These are phyloP conservation scores for Pseudevernia furfuracea DNA, from an alignment of 495 filamentous ascomycete genomes.

Conservation along the genomic window DNA sequence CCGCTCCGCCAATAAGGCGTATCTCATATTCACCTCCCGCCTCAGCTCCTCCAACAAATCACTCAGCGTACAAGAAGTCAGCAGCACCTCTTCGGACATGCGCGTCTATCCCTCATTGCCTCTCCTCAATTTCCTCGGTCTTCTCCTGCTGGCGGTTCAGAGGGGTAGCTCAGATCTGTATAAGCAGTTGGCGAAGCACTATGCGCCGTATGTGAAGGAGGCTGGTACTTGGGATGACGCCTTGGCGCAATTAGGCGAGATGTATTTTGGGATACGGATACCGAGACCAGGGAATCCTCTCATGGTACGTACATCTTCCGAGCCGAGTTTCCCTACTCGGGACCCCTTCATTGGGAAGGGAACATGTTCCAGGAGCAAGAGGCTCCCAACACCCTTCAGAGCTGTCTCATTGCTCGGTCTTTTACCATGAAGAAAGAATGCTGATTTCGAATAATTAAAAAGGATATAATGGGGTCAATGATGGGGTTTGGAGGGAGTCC, in stretches of 20 bases:
- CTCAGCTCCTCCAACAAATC: constrained; percentile 60
- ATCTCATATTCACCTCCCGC: constrained; percentile 69
- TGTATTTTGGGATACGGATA: constrained; percentile 94
- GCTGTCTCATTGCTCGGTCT: neutral
- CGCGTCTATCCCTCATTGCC: constrained; percentile 79
- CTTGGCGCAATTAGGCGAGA: constrained; percentile 80
- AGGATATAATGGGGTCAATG: constrained; percentile 93
- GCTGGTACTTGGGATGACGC: constrained; percentile 72
- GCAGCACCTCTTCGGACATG: constrained; percentile 62
- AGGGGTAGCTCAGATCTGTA: constrained; percentile 75
- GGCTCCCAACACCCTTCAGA: neutral
- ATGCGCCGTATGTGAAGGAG: constrained; percentile 67
- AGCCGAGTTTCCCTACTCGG: neutral
- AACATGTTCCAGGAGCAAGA: neutral
- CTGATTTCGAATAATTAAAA: neutral
- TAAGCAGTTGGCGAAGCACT: constrained; percentile 72
- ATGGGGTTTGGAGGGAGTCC: constrained; percentile 61
- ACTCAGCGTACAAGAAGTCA: constrained; percentile 72
- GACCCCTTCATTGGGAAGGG: neutral
- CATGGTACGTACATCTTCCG: constrained; percentile 34
- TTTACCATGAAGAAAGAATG: neutral
- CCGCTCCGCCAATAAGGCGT: constrained; percentile 73
- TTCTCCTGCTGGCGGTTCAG: constrained; percentile 77
- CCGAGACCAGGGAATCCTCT: constrained; percentile 81
- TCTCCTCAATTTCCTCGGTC: constrained; percentile 81